phyloP scores from a whole-genome alignment of 306 rosid species.

The Dryas alaskensis region DNA sequence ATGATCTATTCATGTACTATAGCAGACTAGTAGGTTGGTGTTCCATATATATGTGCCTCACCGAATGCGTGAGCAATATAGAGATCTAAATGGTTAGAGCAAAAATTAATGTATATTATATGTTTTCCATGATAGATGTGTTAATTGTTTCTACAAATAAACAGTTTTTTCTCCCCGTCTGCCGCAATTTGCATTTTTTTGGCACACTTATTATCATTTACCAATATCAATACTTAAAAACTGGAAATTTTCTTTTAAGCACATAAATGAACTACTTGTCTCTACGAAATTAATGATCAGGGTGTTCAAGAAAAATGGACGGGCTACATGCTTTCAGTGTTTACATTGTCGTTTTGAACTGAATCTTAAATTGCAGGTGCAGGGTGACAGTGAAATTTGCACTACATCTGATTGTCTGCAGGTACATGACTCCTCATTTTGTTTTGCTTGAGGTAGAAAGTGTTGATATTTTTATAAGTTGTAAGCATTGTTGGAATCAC shows the following conservation, averaged over 20 bases:
- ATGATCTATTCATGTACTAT: slow-evolving; percentile 5
- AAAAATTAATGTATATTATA: slow-evolving; percentile 12
- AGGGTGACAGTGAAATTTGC: no score
- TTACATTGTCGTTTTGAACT: no score
- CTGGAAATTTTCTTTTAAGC: not conserved
- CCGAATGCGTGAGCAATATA: slow-evolving; percentile 13
- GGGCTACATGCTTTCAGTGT: no score
- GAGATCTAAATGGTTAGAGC: slow-evolving; percentile 21
- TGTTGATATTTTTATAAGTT: no score
- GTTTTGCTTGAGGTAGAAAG: no score
- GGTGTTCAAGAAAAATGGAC: no score
- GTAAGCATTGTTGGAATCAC: no score
- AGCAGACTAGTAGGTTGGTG: slow-evolving; percentile 19
- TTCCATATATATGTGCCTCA: not conserved
- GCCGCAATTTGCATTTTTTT: not conserved
- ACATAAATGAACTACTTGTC: no score
- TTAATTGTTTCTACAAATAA: slow-evolving; percentile 5
- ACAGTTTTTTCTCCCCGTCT: not conserved
- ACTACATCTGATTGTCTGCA: no score
- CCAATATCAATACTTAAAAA: not conserved
- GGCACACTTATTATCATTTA: not conserved
- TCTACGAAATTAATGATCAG: no score
- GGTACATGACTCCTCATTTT: no score
- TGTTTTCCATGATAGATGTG: slow-evolving; percentile 11
- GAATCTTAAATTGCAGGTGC: no score